These are phyloP conservation scores for Corinectria fuckeliana DNA, from an alignment of 2,329 filamentous ascomycete genomes.

Conservation along the genomic window DNA sequence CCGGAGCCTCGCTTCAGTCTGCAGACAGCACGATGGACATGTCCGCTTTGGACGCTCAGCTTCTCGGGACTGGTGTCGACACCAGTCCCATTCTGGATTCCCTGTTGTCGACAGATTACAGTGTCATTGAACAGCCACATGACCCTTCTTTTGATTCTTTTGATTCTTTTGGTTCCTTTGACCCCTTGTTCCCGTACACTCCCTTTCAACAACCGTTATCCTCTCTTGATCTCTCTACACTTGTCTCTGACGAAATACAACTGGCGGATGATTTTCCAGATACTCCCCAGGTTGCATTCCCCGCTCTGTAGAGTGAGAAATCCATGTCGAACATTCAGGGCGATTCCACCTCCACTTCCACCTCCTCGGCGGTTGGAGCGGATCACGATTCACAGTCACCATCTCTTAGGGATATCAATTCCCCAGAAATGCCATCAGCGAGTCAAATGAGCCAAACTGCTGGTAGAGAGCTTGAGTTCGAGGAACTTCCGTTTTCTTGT, in stretches of 20 bases:
- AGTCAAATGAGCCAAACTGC: not conserved
- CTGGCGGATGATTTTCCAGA: not conserved
- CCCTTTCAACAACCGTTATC: not conserved
- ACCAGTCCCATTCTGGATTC: not conserved
- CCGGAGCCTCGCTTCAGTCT: not conserved
- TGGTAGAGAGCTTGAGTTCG: constrained; percentile 7
- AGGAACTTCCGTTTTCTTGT: constrained; percentile 16
- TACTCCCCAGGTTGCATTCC: not conserved
- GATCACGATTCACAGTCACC: not conserved
- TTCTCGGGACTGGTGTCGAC: not conserved
- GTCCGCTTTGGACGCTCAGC: not conserved
- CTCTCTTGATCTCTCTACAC: not conserved
- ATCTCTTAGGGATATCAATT: not conserved
- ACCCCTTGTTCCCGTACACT: not conserved
- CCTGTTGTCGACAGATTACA: not conserved
- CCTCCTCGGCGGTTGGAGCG: not conserved
- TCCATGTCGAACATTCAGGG: constrained; percentile 1
- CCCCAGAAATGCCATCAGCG: not conserved
- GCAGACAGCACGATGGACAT: not conserved
- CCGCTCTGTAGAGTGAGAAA: constrained; percentile 27
- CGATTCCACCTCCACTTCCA: not conserved
- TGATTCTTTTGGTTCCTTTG: not conserved
- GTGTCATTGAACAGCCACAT: not conserved
- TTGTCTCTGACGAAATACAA: not conserved
- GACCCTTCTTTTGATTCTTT: not conserved